Evolutionary conservation across 2,329 filamentous ascomycete genomes (phyloP), one percentile per base, ranked within the genome.

Genomic region (Cercospora brassicicola): DNA sequence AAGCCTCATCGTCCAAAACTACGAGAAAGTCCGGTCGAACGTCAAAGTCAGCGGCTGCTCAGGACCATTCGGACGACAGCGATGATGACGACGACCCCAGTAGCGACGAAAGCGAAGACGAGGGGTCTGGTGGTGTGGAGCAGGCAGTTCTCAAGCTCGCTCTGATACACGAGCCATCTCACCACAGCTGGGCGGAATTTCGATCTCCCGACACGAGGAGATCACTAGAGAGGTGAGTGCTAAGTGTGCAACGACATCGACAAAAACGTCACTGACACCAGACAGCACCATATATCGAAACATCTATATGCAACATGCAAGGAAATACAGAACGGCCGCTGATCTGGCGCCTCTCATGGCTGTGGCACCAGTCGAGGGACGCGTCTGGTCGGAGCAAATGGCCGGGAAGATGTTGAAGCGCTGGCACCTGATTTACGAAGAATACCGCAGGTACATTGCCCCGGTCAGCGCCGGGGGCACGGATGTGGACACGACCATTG

Each of bases 401-500:
- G 63, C 56, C 1, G 5, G 39, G 10, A 60, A 68, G 9, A 66
- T 68, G 67, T 8, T 9, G 11, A n/a, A 33, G 7, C 59, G 67
- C 30, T 68, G 67, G 67, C 42, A 63, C 7, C 28, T 3, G 6
- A 68, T 68, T 13, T 26, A 39, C 53, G 26, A 42, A 15, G 59
- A 33, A 0, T 66, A 62, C 18, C 31, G 33, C 30, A 36, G 18
- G 33, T 66, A 68, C 59, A 42, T 26, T 9, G 15, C 20, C 60
- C 23, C 28, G 0, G 31, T 8, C 6, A 30, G 23, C 42, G 55
- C 28, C 31, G 55, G 45, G 28, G 66, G 67, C 42, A 62, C 15
- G 2, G 67, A 72, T 28, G 68, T 66, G 5, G 65, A 68, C 2
- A 55, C 55, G 23, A 70, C 69, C 1, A 66, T 73, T 20, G 36